Evolutionary conservation across 225 moss, liverwort and hornwort species (phyloP).

Genomic region (Ulota crispa): DNA sequence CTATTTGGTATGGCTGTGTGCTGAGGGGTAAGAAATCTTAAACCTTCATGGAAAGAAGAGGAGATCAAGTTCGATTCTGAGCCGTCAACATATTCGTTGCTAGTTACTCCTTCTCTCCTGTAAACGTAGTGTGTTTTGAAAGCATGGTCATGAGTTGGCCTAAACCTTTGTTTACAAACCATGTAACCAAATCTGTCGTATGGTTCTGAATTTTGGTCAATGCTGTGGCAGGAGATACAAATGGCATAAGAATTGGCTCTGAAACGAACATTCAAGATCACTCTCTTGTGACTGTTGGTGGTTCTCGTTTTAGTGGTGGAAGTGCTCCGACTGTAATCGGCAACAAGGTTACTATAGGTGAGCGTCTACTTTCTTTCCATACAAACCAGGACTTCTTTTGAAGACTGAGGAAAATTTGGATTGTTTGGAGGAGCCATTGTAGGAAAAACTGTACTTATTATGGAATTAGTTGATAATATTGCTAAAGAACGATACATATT

Average conservation of each 20-base stretch:
- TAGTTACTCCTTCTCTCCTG: background rate
- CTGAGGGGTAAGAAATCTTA: conserved; percentile 61
- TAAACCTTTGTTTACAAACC: background rate
- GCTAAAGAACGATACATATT: background rate
- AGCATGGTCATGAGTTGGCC: conserved; percentile 4
- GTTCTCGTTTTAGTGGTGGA: conserved; percentile 62
- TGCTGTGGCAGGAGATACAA: conserved; percentile 69
- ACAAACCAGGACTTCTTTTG: background rate
- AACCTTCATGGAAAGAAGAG: background rate
- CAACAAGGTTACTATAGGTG: conserved; percentile 90
- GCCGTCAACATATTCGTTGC: background rate
- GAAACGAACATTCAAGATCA: conserved; percentile 98
- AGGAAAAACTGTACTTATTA: too few relatives aligned
- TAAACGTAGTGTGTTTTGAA: background rate
- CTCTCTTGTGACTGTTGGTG: conserved; percentile 75
- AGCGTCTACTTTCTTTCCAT: conserved; percentile 15
- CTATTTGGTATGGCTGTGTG: conserved; percentile 96
- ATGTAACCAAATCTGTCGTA: background rate
- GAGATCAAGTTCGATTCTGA: background rate
- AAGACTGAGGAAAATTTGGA: background rate
- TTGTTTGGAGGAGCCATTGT: too few relatives aligned
- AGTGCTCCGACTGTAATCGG: conserved; percentile 75
- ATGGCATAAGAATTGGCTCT: conserved; percentile 73
- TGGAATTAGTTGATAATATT: too few relatives aligned
- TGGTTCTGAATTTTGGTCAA: conserved; percentile 15